Percentiles rank a stretch among this genome's conserved stretches.
phyloP scores from a whole-genome alignment of 495 filamentous ascomycete genomes.

The Aspergillus panamensis region DNA sequence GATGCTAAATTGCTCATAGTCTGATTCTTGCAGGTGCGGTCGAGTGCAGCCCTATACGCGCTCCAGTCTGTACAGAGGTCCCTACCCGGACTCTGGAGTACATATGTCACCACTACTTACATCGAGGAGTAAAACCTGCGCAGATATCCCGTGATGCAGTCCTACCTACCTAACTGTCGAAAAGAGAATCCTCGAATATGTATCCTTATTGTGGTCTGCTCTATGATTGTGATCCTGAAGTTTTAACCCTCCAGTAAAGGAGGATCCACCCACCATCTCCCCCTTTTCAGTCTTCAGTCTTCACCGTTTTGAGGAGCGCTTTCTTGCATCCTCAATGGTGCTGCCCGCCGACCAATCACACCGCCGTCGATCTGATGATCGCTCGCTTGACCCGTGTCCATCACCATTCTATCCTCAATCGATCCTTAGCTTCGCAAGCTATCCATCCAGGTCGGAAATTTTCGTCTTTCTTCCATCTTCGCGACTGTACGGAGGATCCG shows the following conservation, averaged over 20 bases:
- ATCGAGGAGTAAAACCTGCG: no score
- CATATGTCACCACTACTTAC: background rate
- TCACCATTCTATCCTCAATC: background rate
- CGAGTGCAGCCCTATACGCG: background rate
- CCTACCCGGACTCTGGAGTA: no score
- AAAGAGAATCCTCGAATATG: no score
- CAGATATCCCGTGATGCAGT: no score
- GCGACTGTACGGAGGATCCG: no score
- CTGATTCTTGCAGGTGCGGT: background rate
- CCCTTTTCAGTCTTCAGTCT: conserved; percentile 10
- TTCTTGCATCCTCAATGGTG: background rate
- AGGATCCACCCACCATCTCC: background rate
- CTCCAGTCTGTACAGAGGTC: background rate
- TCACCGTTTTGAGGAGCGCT: conserved; percentile 4
- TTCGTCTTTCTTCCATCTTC: background rate
- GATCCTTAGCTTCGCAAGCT: background rate
- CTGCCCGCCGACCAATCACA: conserved; percentile 8
- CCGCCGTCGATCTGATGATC: conserved; percentile 21
- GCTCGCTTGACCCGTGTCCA: conserved; percentile 13
- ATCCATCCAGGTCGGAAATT: background rate
- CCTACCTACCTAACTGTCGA: no score
- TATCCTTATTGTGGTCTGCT: background rate
- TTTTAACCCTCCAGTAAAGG: background rate
- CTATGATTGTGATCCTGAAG: background rate
- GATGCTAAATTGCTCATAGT: background rate